Base-by-base conservation (phyloP, 2,329 filamentous ascomycete genomes). In the Blastomyces emzantsi region DNA sequence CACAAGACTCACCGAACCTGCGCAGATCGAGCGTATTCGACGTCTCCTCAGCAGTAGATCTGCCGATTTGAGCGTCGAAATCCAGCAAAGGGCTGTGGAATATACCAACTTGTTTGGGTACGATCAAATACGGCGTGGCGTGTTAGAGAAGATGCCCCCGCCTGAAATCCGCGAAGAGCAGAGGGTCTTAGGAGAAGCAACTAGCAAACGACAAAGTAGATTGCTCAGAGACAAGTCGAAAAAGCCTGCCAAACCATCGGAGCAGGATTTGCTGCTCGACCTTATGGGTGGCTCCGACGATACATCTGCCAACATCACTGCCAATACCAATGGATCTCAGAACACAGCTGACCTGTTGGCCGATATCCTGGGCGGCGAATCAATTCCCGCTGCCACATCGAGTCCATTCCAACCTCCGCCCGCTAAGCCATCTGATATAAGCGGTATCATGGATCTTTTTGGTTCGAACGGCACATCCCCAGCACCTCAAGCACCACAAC, bases 151-250 rank as follows among this genome's bases (percentile, higher is more conserved):
- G 75, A 99, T 99, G 95, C 94, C 94, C 8, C 86, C 94, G 1
- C 94, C 94, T 9, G 93, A 97, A 75, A 97, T 99, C 72, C 91
- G 93, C 68, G 94, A 99, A 74, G 91, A 96, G 74, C 93, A 94
- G 62, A 84, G 93, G 65, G 92, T 97, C 2, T 81, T 99, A 22
- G 92, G 92, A 54, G 89, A 93, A 71, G 87, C 91, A 0, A 85
- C 88, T 70, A 60, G 13, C 30, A 87, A 85, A 74, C 86, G 87
- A 72, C 80, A 80, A 69, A 78, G 85, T 59, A 82, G 85, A 64
- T 73, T 83, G n/a, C 73, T 82, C 60, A 90, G 89, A 73, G 86
- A 91, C 69, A 90, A 87, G 74, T 86, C 87, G 64, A 92, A 88
- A 77, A 85, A 85, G 71, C 83, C 87, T 36, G 82, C 87, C 66